Percentiles rank a stretch among this genome's conserved stretches.
These are phyloP conservation scores for Stevia rebaudiana DNA, from an alignment of 140 eudicot genomes.

Conservation along the genomic window DNA sequence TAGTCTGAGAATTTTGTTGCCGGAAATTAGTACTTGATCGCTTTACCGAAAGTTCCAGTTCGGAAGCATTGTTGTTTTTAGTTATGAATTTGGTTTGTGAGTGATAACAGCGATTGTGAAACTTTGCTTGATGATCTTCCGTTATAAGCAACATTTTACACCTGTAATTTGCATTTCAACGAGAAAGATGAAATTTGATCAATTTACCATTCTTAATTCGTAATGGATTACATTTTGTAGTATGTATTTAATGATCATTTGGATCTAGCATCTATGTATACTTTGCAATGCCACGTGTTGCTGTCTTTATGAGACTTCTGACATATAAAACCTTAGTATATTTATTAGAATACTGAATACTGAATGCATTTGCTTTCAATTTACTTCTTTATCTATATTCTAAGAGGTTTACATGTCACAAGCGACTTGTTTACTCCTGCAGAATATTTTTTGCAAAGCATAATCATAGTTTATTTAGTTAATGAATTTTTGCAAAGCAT, in stretches of 20 bases:
- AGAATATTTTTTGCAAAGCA: constrained; percentile 1
- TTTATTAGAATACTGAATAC: background rate
- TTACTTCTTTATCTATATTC: constrained; percentile 13
- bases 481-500: background rate
- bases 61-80: constrained; percentile 15
- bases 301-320: background rate
- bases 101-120: background rate
- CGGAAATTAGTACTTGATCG: background rate
- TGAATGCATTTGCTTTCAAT: background rate
- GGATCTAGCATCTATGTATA: background rate
- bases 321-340: background rate
- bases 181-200: background rate
- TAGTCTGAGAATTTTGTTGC: background rate
- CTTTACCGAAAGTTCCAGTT: background rate
- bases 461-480: constrained; percentile 7
- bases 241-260: no score
- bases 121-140: background rate
- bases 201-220: background rate
- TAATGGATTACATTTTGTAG: background rate
- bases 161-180: background rate
- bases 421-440: background rate
- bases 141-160: background rate
- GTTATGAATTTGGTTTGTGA: background rate
- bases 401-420: background rate
- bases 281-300: background rate